These are phyloP conservation scores for Hordeum marinum DNA, from an alignment of 176 grass and related monocot genomes.

Conservation along the genomic window DNA sequence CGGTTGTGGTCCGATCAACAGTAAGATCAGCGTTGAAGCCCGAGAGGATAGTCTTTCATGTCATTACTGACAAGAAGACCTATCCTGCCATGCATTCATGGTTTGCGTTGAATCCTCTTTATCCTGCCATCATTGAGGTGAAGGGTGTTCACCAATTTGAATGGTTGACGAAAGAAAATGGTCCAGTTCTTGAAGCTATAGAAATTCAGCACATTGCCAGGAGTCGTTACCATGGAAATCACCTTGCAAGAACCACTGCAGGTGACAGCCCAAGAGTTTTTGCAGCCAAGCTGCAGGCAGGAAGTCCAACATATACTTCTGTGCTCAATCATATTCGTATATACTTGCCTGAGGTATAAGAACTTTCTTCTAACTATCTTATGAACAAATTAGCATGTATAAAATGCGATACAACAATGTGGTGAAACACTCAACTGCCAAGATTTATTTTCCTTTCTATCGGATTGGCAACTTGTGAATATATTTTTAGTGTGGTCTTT, in stretches of 20 bases:
- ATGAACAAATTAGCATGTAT: slow-evolving; percentile 15
- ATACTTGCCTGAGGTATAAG: slow-evolving; percentile 93
- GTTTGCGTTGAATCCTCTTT: slow-evolving; percentile 88
- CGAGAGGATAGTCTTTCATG: slow-evolving; percentile 85
- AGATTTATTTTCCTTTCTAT: not conserved
- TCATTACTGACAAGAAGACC: slow-evolving; percentile 97
- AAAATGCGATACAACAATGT: not conserved
- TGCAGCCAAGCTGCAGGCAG: slow-evolving; percentile 85
- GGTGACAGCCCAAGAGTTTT: slow-evolving; percentile 73
- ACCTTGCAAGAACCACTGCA: slow-evolving; percentile 43
- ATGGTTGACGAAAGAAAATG: slow-evolving; percentile 95
- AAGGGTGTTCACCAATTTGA: slow-evolving; percentile 96
- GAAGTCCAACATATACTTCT: slow-evolving; percentile 87
- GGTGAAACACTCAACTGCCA: not conserved
- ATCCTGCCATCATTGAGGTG: slow-evolving; percentile 74
- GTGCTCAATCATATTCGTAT: slow-evolving; percentile 93
- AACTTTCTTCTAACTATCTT: slow-evolving; percentile 22
- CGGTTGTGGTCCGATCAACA: slow-evolving; percentile 82
- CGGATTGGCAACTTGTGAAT: not conserved
- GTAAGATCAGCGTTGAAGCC: slow-evolving; percentile 71
- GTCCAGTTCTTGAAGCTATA: slow-evolving; percentile 86
- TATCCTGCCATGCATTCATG: slow-evolving; percentile 98
- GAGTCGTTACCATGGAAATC: slow-evolving; percentile 69
- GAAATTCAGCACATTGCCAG: slow-evolving; percentile 70
- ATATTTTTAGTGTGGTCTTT: not conserved